Evolutionary conservation across 805 yeast species (phyloP).

Genomic region (Saccharomycodes ludwigii): DNA sequence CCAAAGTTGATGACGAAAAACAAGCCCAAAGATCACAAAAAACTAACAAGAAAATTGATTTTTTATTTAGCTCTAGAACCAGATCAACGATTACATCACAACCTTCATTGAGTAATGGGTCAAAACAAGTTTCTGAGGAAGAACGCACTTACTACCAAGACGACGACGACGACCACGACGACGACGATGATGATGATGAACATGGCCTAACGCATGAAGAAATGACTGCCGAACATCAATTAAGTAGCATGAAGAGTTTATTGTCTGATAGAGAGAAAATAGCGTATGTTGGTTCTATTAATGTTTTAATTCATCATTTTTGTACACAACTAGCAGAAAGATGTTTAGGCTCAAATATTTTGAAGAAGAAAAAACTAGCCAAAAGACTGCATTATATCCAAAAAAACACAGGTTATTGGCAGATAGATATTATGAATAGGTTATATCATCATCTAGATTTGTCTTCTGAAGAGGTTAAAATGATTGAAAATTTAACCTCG

Average conservation of each 20-base stretch:
- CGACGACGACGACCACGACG: slow-evolving; percentile 21
- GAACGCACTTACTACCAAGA: slow-evolving; percentile 20
- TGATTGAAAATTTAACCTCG: slow-evolving; percentile 76
- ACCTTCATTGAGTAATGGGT: slow-evolving; percentile 4
- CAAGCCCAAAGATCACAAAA: slow-evolving; percentile 63
- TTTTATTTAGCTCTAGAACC: slow-evolving; percentile 27
- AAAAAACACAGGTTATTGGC: slow-evolving; percentile 77
- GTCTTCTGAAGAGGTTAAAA: slow-evolving; percentile 57
- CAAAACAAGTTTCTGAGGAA: slow-evolving; percentile 11
- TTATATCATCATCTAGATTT: slow-evolving; percentile 76
- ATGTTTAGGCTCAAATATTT: slow-evolving; percentile 37
- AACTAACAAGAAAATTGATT: slow-evolving; percentile 44
- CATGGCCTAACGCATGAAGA: slow-evolving; percentile 20
- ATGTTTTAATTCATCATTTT: slow-evolving; percentile 65
- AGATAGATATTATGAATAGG: slow-evolving; percentile 54
- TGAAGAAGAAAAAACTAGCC: slow-evolving; percentile 35
- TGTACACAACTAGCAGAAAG: slow-evolving; percentile 64
- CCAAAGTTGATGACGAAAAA: slow-evolving; percentile 77
- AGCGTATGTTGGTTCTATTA: slow-evolving; percentile 81
- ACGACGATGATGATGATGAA: slow-evolving; percentile 30
- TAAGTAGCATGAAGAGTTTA: slow-evolving; percentile 70
- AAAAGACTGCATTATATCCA: slow-evolving; percentile 55
- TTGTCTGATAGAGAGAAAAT: slow-evolving; percentile 74
- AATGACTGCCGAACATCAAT: slow-evolving; percentile 32
- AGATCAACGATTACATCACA: slow-evolving; percentile 6